These are phyloP conservation scores for Vitis rupestris DNA, from an alignment of 164 flowering plant genomes.

Conservation along the genomic window DNA sequence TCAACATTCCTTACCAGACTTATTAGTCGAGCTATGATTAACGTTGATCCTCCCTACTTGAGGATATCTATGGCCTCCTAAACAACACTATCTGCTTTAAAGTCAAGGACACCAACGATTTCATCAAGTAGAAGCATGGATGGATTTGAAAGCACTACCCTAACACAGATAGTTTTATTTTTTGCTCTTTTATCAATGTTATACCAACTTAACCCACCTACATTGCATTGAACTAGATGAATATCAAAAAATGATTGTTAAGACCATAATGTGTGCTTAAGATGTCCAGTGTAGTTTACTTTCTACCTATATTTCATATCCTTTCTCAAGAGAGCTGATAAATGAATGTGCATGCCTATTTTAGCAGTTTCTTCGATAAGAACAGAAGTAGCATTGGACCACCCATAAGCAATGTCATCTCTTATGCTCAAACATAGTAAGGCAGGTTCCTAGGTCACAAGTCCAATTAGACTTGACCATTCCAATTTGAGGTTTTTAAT, in stretches of 20 bases:
- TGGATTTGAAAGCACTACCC: slow-evolving; percentile 95
- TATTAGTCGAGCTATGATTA: slow-evolving; percentile 90
- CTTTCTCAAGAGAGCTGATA: slow-evolving; percentile 85
- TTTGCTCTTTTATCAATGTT: slow-evolving; percentile 82
- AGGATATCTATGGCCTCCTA: slow-evolving; percentile 94
- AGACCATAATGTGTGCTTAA: background rate
- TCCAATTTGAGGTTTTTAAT: slow-evolving; percentile 82
- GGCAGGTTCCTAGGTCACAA: slow-evolving; percentile 98
- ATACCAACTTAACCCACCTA: slow-evolving; percentile 95
- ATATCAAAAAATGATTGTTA: background rate
- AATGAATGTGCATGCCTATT: slow-evolving; percentile 93
- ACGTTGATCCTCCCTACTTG: slow-evolving; percentile 92
- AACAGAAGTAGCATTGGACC: slow-evolving; percentile 64
- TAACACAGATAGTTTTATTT: slow-evolving; percentile 91
- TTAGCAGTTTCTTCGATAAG: slow-evolving; percentile 98
- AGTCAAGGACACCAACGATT: slow-evolving; percentile 72
- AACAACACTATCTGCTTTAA: slow-evolving; percentile 93
- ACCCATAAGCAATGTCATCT: slow-evolving; percentile 95
- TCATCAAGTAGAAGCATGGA: slow-evolving; percentile 92
- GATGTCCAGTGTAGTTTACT: background rate
- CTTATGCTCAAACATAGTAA: slow-evolving; percentile 86
- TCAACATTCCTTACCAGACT: slow-evolving; percentile 96
- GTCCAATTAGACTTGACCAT: slow-evolving; percentile 92
- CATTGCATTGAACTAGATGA: slow-evolving; percentile 14
- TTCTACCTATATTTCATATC: slow-evolving; percentile 86